phyloP scores from a whole-genome alignment of 306 rosid genomes.

The Vachellia pachyceras region DNA sequence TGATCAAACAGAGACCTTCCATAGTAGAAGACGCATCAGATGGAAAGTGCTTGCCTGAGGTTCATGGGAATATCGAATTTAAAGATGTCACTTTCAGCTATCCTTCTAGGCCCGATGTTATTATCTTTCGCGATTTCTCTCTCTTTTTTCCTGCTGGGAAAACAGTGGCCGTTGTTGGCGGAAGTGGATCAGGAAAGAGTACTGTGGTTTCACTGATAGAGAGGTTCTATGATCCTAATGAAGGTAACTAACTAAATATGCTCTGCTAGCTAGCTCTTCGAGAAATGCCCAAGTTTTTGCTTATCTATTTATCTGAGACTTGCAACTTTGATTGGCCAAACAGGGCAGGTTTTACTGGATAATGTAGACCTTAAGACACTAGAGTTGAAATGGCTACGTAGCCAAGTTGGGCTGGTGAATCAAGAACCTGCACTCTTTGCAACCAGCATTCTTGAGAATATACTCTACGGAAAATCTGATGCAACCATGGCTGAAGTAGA shows the following conservation, averaged over 20 bases:
- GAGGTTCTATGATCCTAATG: slow-evolving; percentile 96
- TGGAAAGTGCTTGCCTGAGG: slow-evolving; percentile 74
- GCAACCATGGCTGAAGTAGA: slow-evolving; percentile 92
- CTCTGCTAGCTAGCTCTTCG: background rate
- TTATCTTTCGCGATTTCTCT: slow-evolving; percentile 79
- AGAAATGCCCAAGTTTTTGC: background rate
- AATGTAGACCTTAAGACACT: slow-evolving; percentile 83
- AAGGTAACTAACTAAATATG: slow-evolving; percentile 59
- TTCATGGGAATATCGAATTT: slow-evolving; percentile 85
- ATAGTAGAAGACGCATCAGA: slow-evolving; percentile 75
- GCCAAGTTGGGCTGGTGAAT: slow-evolving; percentile 95
- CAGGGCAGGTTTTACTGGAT: slow-evolving; percentile 93
- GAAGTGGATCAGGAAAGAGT: slow-evolving; percentile 98
- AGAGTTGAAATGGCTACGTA: slow-evolving; percentile 87
- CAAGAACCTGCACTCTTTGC: slow-evolving; percentile 99
- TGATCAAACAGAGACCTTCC: slow-evolving; percentile 84
- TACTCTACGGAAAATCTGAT: slow-evolving; percentile 89
- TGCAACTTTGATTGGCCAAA: slow-evolving; percentile 28
- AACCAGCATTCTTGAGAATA: slow-evolving; percentile 90
- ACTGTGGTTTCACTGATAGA: slow-evolving; percentile 96
- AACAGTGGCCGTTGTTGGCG: slow-evolving; percentile 95
- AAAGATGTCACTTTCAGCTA: slow-evolving; percentile 92
- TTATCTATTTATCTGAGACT: background rate
- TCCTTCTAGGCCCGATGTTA: slow-evolving; percentile 91
- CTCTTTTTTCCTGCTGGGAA: slow-evolving; percentile 96